Evolutionary conservation across 768 basidiomycete species (phyloP), one percentile per base, ranked within the genome.

Genomic region (Inosperma sp.): DNA sequence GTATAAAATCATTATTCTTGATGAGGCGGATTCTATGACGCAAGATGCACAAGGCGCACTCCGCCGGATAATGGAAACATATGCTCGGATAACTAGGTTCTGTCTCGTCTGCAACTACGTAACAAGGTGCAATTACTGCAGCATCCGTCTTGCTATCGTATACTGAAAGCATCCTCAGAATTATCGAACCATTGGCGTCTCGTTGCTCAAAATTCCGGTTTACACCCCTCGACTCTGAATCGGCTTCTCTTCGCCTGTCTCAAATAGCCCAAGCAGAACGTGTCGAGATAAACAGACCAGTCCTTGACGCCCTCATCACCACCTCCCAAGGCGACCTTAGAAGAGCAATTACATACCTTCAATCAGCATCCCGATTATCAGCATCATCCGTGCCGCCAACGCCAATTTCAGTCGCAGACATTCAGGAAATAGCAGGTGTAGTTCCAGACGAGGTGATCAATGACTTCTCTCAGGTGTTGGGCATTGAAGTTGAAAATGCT

Each of bases 21-120:
- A 99, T 61, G 96, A 99, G 70, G 96, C 96, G 17, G 96, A 99
- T 67, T 95, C 93, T 5, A 99, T 99, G 96, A 99, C 96, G 5
- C 95, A 98, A 70, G 96, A 99, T 64, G 96, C 96, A 4, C 96
- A 99, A 66, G 93, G 88, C 27, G 96, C 96, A 0, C 74, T 99
- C 33, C 79, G 96, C 34, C 82, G 96, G n/a, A 98, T 98, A 65
- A 99, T 99, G 96, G 96, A 99, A 69, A 94, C 84, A n/a, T 93
- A 98, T 62, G 91, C 91, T 14, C 80, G 88, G 49, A 98, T 98
- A 64, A 99, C 96, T 26, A 79, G 96, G 4, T 99, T 99, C 71
- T 99, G 96, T 68, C 75, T 99, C 17, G 92, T 98, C 14, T 99
- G 96, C 73, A 99, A 99, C 73, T 99, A 98, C 67, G 96, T 99